Percentiles rank a stretch among this genome's conserved stretches.
Conservation (phyloP, 2,329 filamentous ascomycete genomes). For the Juglanconis juglandina region DNA sequence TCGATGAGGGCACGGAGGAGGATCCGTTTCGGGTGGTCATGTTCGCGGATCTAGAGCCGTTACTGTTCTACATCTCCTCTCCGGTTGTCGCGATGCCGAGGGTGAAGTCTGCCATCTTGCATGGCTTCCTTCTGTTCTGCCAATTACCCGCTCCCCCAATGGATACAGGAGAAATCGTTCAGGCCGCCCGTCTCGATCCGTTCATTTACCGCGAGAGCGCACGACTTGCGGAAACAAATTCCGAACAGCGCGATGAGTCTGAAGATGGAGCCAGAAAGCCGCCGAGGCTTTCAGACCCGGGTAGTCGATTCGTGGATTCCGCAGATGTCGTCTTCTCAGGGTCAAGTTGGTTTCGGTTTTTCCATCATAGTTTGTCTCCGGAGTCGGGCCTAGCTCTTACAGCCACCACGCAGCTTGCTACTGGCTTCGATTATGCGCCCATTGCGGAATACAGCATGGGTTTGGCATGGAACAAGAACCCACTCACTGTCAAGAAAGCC, state of each 20-base stretch:
- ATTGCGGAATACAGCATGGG: slow-evolving; percentile 70
- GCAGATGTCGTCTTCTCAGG: slow-evolving; percentile 53
- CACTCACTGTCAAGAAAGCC: slow-evolving; percentile 58
- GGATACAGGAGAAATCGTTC: slow-evolving; percentile 23
- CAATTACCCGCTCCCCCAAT: slow-evolving; percentile 52
- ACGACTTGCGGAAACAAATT: slow-evolving; percentile 23
- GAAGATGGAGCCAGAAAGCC: slow-evolving; percentile 9
- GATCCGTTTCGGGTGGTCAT: slow-evolving; percentile 82
- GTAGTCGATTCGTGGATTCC: slow-evolving; percentile 32
- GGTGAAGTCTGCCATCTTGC: background rate
- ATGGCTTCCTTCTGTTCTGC: slow-evolving; percentile 62
- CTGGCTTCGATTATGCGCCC: slow-evolving; percentile 39
- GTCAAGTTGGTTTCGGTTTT: slow-evolving; percentile 41
- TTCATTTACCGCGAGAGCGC: slow-evolving; percentile 42
- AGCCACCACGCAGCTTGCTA: slow-evolving; percentile 56
- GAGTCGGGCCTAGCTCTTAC: slow-evolving; percentile 47
- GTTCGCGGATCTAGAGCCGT: slow-evolving; percentile 68
- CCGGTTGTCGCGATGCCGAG: slow-evolving; percentile 30
- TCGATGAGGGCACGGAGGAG: slow-evolving; percentile 71
- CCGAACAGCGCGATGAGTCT: background rate
- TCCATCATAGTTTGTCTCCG: slow-evolving; percentile 33
- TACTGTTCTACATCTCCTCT: slow-evolving; percentile 53
- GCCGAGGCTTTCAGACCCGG: slow-evolving; percentile 28
- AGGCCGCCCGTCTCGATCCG: slow-evolving; percentile 46
- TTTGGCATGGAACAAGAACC: slow-evolving; percentile 57